Evolutionary conservation across 345 rosid species (phyloP).

Genomic region (Psidium guajava): DNA sequence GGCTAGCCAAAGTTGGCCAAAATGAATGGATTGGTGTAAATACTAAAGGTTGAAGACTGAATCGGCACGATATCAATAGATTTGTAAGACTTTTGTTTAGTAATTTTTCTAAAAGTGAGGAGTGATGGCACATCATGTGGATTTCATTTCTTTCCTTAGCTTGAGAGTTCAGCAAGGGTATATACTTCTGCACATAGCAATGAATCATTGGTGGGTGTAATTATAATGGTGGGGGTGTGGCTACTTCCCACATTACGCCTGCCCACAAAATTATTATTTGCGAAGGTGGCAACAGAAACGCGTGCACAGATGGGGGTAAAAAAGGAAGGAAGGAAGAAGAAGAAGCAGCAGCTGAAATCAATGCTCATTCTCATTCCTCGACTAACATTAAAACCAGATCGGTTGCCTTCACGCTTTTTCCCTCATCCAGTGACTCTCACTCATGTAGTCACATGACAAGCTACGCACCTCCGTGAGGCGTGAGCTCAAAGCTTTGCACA

Average conservation of each 20-base stretch:
- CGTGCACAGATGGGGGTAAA: neutral
- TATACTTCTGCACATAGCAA: neutral
- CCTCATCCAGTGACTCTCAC: neutral
- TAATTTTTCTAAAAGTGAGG: neutral
- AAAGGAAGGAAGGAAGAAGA: neutral
- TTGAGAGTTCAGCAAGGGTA: constrained; percentile 31
- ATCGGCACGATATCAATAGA: too few species aligned
- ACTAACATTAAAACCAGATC: neutral
- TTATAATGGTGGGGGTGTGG: constrained; percentile 8
- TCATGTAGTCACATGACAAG: neutral
- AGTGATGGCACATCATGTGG: neutral
- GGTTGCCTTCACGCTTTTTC: neutral
- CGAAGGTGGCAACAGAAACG: neutral
- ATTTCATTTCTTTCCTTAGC: constrained; percentile 13
- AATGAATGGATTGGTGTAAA: too few species aligned
- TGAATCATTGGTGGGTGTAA: neutral
- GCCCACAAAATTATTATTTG: neutral
- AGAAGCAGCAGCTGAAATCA: neutral
- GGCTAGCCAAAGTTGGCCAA: too few species aligned
- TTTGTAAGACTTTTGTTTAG: too few species aligned
- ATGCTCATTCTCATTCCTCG: neutral
- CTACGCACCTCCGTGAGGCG: neutral
- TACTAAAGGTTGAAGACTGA: too few species aligned
- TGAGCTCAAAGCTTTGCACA: neutral
- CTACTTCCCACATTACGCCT: neutral